Evolutionary conservation across 441 rosid genomes (phyloP).

Genomic region (Brassica balearica): DNA sequence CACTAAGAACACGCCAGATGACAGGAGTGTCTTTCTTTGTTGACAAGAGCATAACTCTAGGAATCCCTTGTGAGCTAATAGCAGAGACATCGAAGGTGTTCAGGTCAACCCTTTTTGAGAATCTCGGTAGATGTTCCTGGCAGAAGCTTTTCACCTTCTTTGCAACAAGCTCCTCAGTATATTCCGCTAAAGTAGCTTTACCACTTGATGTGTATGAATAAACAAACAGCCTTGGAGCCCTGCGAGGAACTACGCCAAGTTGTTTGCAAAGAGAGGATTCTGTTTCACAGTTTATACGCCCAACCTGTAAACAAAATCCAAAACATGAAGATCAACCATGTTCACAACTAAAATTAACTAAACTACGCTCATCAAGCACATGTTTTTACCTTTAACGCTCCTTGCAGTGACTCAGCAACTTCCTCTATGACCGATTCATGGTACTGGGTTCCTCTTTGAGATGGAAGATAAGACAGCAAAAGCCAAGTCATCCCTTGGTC

Average conservation of each 20-base stretch:
- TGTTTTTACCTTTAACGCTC: slow-evolving; percentile 78
- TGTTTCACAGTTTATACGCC: slow-evolving; percentile 76
- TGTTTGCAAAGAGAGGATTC: slow-evolving; percentile 77
- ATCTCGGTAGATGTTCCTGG: slow-evolving; percentile 79
- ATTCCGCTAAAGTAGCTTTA: slow-evolving; percentile 74
- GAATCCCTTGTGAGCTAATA: slow-evolving; percentile 47
- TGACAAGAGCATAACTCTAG: slow-evolving; percentile 76
- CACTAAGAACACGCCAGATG: slow-evolving; percentile 92
- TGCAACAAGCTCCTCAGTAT: slow-evolving; percentile 61
- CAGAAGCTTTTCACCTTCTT: slow-evolving; percentile 72
- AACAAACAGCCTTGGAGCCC: slow-evolving; percentile 69
- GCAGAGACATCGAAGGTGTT: slow-evolving; percentile 48
- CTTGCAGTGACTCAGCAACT: slow-evolving; percentile 68
- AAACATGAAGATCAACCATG: slow-evolving; percentile 7
- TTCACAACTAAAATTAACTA: not conserved
- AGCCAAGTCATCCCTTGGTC: slow-evolving; percentile 94
- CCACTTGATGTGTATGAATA: slow-evolving; percentile 64
- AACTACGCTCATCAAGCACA: not conserved
- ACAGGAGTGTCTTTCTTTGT: slow-evolving; percentile 84
- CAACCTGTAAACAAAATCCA: slow-evolving; percentile 56
- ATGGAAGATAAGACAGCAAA: slow-evolving; percentile 64
- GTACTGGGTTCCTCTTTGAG: slow-evolving; percentile 55
- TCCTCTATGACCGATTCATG: slow-evolving; percentile 67
- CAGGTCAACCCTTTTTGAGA: slow-evolving; percentile 64
- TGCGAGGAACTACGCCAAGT: slow-evolving; percentile 58